Percentiles rank a stretch among this genome's conserved stretches.
phyloP scores from a whole-genome alignment of 2,329 filamentous ascomycete genomes.

The Pseudogymnoascus destructans region DNA sequence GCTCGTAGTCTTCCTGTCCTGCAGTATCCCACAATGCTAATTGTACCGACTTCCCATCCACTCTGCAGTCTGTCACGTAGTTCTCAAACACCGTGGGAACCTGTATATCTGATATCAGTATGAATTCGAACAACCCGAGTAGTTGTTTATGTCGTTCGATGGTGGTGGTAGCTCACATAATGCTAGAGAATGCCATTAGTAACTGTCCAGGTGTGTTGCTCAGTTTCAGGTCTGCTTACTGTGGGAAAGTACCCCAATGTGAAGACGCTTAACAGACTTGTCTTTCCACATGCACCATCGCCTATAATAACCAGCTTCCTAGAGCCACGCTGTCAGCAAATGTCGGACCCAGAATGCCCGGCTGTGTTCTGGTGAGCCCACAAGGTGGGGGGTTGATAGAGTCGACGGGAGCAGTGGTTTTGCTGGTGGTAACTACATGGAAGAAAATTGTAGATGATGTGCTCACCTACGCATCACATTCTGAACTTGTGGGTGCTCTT shows the following conservation, averaged over 20 bases:
- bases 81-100: slow-evolving; percentile 98
- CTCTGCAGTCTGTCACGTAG: slow-evolving; percentile 96
- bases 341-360: background rate
- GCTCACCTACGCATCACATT: slow-evolving; percentile 35
- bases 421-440: background rate
- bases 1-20: slow-evolving; percentile 96
- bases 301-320: slow-evolving; percentile 97
- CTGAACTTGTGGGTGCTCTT: slow-evolving; percentile 22
- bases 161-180: slow-evolving; percentile 22
- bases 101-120: slow-evolving; percentile 31
- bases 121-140: slow-evolving; percentile 12
- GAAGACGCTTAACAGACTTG: slow-evolving; percentile 91
- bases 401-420: background rate
- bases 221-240: slow-evolving; percentile 41
- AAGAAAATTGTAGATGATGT: background rate
- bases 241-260: slow-evolving; percentile 96
- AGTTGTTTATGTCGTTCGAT: slow-evolving; percentile 9
- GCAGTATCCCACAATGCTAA: slow-evolving; percentile 99
- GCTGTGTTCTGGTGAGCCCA: background rate
- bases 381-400: background rate
- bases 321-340: slow-evolving; percentile 11
- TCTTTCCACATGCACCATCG: slow-evolving; percentile 96
- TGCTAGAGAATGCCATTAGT: slow-evolving; percentile 29
- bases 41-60: slow-evolving; percentile 97
- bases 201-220: background rate